Percentiles rank a stretch among this genome's conserved stretches.
Evolutionary conservation across 106 monocot genomes (phyloP).

Genomic region (Platanthera zijinensis): DNA sequence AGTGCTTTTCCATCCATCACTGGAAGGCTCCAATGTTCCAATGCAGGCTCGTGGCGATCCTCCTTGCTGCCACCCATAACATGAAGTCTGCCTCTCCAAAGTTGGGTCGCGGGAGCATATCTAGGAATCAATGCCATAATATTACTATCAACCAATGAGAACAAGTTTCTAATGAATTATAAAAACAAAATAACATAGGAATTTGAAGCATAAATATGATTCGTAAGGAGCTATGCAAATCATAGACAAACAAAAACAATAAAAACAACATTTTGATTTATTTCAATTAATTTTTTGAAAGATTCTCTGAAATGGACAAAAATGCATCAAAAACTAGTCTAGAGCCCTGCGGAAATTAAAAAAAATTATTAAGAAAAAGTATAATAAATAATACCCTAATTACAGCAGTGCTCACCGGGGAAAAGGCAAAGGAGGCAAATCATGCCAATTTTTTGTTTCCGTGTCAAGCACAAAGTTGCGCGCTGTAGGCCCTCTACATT

Average conservation of each 20-base stretch:
- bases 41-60: conserved; percentile 73
- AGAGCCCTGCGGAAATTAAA: not conserved
- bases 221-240: not conserved
- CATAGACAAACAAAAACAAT: not conserved
- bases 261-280: not conserved
- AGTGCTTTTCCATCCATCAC: conserved; percentile 91
- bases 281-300: not conserved
- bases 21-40: conserved; percentile 90
- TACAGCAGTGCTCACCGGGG: conserved; percentile 48
- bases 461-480: conserved; percentile 82
- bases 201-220: not conserved
- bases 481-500: conserved; percentile 80
- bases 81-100: conserved; percentile 94
- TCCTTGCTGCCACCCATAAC: conserved; percentile 98
- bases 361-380: not conserved
- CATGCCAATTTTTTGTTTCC: conserved; percentile 55
- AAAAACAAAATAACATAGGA: not conserved
- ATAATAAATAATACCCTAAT: not conserved
- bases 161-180: not conserved
- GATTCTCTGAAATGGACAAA: not conserved
- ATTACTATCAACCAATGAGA: not conserved
- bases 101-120: conserved; percentile 94
- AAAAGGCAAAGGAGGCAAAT: conserved; percentile 73
- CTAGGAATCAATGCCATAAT: conserved; percentile 18
- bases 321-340: not conserved